These are phyloP conservation scores for Mallotus japonicus DNA, from an alignment of 441 rosid genomes.

Conservation along the genomic window DNA sequence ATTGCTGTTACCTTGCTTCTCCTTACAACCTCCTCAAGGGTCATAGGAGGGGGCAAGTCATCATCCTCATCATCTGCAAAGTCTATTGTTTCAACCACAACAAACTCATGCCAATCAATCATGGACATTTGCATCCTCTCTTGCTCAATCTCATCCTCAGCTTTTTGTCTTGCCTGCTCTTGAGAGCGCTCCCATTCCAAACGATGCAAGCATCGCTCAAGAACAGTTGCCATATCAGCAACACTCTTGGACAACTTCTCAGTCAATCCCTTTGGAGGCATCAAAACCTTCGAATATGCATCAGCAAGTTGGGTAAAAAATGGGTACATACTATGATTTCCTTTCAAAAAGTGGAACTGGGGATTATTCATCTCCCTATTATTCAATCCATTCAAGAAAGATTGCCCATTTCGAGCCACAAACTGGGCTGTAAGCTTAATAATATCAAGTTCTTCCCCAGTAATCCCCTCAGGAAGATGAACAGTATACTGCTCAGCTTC, in stretches of 20 bases:
- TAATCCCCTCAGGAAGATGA: constrained; percentile 82
- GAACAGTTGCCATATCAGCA: constrained; percentile 76
- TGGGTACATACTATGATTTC: constrained; percentile 89
- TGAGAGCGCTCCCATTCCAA: constrained; percentile 94
- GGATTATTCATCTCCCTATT: constrained; percentile 81
- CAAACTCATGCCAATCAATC: constrained; percentile 99
- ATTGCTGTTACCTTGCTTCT: constrained; percentile 74
- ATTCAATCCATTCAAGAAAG: constrained; percentile 76
- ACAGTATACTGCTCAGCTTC: constrained; percentile 89
- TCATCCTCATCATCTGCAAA: constrained; percentile 97
- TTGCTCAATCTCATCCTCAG: constrained; percentile 94
- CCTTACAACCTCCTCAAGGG: constrained; percentile 86
- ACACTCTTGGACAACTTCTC: constrained; percentile 68
- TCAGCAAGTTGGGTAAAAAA: constrained; percentile 88
- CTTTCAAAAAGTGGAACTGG: constrained; percentile 91
- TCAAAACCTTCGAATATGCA: constrained; percentile 84
- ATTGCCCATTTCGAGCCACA: constrained; percentile 88
- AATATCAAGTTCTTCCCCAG: constrained; percentile 87
- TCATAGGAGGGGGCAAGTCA: constrained; percentile 87
- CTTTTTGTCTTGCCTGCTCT: constrained; percentile 92
- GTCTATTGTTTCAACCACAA: constrained; percentile 82
- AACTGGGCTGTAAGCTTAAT: constrained; percentile 95
- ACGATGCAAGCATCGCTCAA: constrained; percentile 88
- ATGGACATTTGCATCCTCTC: constrained; percentile 93
- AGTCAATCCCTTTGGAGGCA: constrained; percentile 77